A percentile compares a stretch with the other conserved stretches of the same genome.
Evolutionary conservation across 192 early-diverging fungal genomes (phyloP).

Genomic region (Coemansia sp.): DNA sequence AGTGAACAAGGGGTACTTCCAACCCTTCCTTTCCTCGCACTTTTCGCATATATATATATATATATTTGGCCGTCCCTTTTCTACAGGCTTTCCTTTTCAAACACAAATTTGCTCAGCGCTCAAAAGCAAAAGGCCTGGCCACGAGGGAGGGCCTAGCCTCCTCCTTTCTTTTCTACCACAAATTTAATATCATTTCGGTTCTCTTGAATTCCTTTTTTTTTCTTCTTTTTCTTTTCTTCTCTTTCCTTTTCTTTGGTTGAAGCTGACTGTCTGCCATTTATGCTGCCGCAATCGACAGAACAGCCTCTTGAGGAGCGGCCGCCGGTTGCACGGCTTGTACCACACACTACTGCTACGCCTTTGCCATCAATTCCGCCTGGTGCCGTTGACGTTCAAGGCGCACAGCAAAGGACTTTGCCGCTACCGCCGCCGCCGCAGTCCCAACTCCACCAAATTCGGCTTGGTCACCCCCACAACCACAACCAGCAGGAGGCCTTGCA

Average conservation of each 20-base stretch:
- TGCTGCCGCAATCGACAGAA: slow-evolving; percentile 40
- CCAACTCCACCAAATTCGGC: neutral
- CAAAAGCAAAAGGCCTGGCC: slow-evolving; percentile 5
- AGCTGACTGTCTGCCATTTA: slow-evolving; percentile 1
- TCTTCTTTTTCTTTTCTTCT: neutral
- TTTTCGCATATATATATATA: neutral
- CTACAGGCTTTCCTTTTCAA: neutral
- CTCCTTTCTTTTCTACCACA: neutral
- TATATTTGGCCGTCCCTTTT: neutral
- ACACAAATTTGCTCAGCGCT: neutral
- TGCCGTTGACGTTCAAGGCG: neutral
- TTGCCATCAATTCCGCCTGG: neutral
- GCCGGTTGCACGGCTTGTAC: slow-evolving; percentile 13
- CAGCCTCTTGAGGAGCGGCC: slow-evolving; percentile 20
- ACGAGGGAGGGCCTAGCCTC: neutral
- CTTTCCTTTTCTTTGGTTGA: neutral
- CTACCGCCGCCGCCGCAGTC: neutral
- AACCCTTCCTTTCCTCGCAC: neutral
- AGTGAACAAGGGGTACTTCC: too few relatives aligned
- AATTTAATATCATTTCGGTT: neutral
- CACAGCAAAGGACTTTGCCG: neutral
- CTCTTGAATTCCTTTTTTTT: slow-evolving; percentile 1
- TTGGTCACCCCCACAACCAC: neutral
- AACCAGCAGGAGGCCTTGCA: neutral
- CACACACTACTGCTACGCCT: neutral